Evolutionary conservation across 495 filamentous ascomycete genomes (phyloP).

Genomic region (Thozetella sp.): DNA sequence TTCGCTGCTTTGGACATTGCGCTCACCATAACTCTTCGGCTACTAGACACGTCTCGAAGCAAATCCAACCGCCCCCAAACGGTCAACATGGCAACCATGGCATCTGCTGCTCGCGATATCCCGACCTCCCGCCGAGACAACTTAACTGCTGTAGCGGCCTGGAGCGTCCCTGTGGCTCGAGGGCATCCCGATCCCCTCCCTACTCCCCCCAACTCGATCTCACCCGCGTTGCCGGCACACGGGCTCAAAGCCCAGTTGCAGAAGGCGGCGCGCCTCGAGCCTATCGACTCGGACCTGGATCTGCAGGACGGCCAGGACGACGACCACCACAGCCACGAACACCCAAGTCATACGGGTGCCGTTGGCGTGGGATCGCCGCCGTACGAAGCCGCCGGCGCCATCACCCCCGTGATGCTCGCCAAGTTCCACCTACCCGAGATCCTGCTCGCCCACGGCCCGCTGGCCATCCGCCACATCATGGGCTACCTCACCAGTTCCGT

Average conservation of each 20-base stretch:
- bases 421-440: slow-evolving; percentile 92
- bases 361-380: slow-evolving; percentile 40
- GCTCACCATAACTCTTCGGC: slow-evolving; percentile 22
- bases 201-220: slow-evolving; percentile 96
- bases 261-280: slow-evolving; percentile 57
- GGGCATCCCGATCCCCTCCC: slow-evolving; percentile 73
- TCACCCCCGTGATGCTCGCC: slow-evolving; percentile 84
- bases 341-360: slow-evolving; percentile 6
- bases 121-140: slow-evolving; percentile 63
- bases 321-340: slow-evolving; percentile 41
- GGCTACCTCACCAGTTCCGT: slow-evolving; percentile 89
- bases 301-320: slow-evolving; percentile 73
- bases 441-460: slow-evolving; percentile 81
- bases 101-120: slow-evolving; percentile 70
- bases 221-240: slow-evolving; percentile 83
- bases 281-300: slow-evolving; percentile 88
- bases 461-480: slow-evolving; percentile 95
- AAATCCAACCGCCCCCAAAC: slow-evolving; percentile 27
- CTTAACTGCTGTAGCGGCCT: slow-evolving; percentile 62
- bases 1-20: slow-evolving; percentile 4
- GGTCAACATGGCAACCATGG: slow-evolving; percentile 62
- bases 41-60: slow-evolving; percentile 50
- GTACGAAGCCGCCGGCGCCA: slow-evolving; percentile 76
- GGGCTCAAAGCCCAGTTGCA: slow-evolving; percentile 65
- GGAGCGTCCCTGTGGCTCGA: slow-evolving; percentile 57